Conservation (phyloP, 177 flowering plant genomes). For the Vitis hybrid region DNA sequence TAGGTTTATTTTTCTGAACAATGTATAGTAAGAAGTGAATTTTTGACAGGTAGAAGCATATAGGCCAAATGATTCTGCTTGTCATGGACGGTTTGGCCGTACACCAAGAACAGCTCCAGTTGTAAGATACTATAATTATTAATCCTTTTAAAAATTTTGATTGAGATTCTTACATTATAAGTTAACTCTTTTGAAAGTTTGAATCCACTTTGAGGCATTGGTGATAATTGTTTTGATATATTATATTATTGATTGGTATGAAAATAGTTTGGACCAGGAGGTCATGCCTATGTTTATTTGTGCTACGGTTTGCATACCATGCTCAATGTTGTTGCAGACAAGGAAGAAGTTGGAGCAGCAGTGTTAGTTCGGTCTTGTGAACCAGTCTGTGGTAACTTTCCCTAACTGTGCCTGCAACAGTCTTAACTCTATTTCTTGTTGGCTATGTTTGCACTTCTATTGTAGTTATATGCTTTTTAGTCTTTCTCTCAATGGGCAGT, state of each 20-base stretch:
- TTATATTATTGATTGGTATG: background rate
- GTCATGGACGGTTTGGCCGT: constrained; percentile 90
- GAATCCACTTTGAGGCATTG: background rate
- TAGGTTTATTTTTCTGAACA: background rate
- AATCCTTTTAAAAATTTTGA: background rate
- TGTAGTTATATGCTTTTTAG: background rate
- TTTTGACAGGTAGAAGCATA: constrained; percentile 87
- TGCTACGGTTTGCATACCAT: constrained; percentile 93
- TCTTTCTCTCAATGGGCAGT: too few species aligned
- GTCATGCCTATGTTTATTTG: constrained; percentile 94
- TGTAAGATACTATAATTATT: constrained; percentile 42
- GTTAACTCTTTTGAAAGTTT: background rate
- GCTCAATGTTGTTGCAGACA: constrained; percentile 96
- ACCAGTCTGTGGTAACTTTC: constrained; percentile 68
- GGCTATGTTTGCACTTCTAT: background rate
- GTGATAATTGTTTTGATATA: background rate
- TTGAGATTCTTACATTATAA: background rate
- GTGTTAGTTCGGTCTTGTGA: constrained; percentile 88
- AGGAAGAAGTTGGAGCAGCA: constrained; percentile 91
- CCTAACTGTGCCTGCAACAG: background rate
- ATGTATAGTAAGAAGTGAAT: background rate
- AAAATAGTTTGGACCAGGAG: constrained; percentile 88
- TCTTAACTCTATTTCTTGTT: constrained; percentile 1
- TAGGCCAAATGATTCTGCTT: constrained; percentile 89
- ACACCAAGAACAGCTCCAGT: constrained; percentile 93